Evolutionary conservation across 306 rosid species (phyloP), one percentile per base, ranked within the genome.

Genomic region (Alnus rubra): DNA sequence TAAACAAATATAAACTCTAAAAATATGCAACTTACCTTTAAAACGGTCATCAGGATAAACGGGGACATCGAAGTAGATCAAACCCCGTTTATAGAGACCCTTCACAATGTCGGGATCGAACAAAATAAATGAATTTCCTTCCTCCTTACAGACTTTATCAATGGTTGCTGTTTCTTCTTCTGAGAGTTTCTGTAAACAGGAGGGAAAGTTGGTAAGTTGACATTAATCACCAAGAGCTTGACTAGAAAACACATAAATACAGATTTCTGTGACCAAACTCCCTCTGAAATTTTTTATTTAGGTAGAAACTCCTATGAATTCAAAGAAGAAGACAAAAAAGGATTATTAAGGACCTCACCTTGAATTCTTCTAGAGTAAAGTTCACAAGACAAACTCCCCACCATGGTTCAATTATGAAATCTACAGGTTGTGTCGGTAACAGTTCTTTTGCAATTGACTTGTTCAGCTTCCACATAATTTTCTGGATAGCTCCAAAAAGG

Each of bases 391-490:
- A 89, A 79, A 94, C 91, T 83, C 91, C 92, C 98, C 98, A 94
- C 98, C 98, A 94, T 37, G 97, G 91, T 79, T 92, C 97, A 85
- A 94, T 85, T 39, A 89, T 82, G 80, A 94, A 89, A 82, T 92
- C 98, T 77, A 92, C 94, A 64, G 98, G 97, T 76, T 92, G 97
- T 67, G 87, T 82, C 33, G 98, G 98, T 86, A 94, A 85, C 74
- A 82, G 91, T 76, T 94, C 98, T 84, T 90, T 94, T 76, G 97
- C 98, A 81, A 94, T 92, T 68, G 98, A 92, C 92, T 94, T 94
- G 87, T 92, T 94, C 84, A 94, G 82, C 90, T 94, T 94, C 98
- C 97, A 94, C 98, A 86, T 94, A 71, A 94, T 94, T 92, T 94
- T 94, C 98, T 94, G 97, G 80, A 87, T 80, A 81, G 82, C 86